A percentile compares a stretch with the other conserved stretches of the same genome.
phyloP scores from a whole-genome alignment of 176 grass and related monocot genomes.

The Triticum urartu region DNA sequence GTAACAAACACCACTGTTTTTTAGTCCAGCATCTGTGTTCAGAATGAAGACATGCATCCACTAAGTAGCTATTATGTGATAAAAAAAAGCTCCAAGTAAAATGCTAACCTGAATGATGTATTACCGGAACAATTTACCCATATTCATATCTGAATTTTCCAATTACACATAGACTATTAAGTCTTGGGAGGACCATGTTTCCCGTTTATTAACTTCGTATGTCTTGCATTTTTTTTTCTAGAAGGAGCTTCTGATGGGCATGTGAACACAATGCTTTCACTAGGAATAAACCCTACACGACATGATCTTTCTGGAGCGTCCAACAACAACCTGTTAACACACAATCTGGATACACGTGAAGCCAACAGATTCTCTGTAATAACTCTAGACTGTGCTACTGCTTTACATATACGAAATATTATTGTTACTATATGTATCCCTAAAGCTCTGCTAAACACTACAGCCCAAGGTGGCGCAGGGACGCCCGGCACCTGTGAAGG shows the following conservation, averaged over 20 bases:
- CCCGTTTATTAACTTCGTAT: not conserved
- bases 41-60: not conserved
- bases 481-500: conserved; percentile 28
- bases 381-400: not conserved
- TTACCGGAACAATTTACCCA: not conserved
- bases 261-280: conserved; percentile 32
- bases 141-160: not conserved
- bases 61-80: conserved; percentile 4
- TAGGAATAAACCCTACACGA: conserved; percentile 26
- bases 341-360: conserved; percentile 1
- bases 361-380: not conserved
- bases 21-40: not conserved
- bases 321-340: not conserved
- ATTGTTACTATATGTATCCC: not conserved
- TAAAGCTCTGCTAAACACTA: not conserved
- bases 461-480: not conserved
- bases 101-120: not conserved
- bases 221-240: conserved; percentile 8
- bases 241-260: conserved; percentile 26
- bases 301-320: not conserved
- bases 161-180: not conserved
- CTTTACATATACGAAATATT: not conserved
- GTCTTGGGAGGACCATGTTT: not conserved
- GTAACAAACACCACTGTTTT: not conserved
- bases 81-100: not conserved